phyloP scores from a whole-genome alignment of 2,329 filamentous ascomycete genomes.

The Fusarium duplospermum region DNA sequence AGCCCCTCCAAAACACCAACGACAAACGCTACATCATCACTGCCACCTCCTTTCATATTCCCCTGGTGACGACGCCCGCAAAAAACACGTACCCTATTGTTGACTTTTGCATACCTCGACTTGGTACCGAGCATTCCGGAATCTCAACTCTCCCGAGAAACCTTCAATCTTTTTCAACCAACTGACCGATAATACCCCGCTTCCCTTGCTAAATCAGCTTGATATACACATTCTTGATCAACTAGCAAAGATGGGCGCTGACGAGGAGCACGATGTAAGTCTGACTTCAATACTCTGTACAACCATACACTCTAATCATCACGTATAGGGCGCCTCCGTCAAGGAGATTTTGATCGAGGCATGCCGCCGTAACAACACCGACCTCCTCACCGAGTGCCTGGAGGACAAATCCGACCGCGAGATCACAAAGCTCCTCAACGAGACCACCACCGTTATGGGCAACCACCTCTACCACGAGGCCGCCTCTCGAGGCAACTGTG shows the following conservation, averaged over 20 bases:
- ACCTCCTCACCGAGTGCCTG: conserved; percentile 83
- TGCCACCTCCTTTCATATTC: conserved; percentile 27
- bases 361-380: conserved; percentile 91
- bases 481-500: conserved; percentile 86
- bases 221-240: conserved; percentile 2
- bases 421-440: conserved; percentile 84
- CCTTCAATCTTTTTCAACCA: conserved; percentile 7
- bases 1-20: conserved; percentile 35
- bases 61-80: not conserved
- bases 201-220: conserved; percentile 10
- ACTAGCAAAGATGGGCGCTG: conserved; percentile 36
- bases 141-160: not conserved
- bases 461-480: conserved; percentile 92
- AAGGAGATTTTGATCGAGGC: conserved; percentile 91
- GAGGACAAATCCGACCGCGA: conserved; percentile 70
- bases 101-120: not conserved
- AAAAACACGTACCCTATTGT: not conserved
- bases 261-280: conserved; percentile 53
- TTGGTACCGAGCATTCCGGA: not conserved
- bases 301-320: not conserved
- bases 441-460: conserved; percentile 85
- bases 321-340: conserved; percentile 79
- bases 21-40: conserved; percentile 14
- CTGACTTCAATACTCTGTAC: not conserved
- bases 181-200: conserved; percentile 25